Conservation (phyloP, 2,329 filamentous ascomycete species). For the Hansfordia pulvinata region DNA sequence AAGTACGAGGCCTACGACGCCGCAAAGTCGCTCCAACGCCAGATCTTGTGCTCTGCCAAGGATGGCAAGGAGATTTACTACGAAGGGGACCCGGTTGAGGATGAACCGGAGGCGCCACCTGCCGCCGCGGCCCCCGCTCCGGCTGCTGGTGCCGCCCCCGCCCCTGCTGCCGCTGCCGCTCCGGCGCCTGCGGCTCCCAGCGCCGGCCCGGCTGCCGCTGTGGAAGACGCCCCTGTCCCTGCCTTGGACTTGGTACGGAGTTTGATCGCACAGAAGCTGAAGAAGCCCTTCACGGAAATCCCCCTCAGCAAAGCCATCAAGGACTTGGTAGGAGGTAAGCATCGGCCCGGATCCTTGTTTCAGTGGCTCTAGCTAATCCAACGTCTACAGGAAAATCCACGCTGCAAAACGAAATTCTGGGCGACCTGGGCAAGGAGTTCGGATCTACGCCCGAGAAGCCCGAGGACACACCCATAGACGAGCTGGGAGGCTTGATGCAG, state of each 20-base stretch:
- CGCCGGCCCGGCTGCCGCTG: conserved; percentile 73
- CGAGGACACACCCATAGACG: conserved; percentile 92
- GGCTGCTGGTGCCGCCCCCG: conserved; percentile 27
- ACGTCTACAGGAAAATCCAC: conserved; percentile 73
- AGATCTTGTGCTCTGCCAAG: conserved; percentile 99
- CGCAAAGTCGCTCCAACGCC: conserved; percentile 87
- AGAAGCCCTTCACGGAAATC: conserved; percentile 81
- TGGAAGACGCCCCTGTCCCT: conserved; percentile 75
- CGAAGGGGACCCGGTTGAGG: conserved; percentile 87
- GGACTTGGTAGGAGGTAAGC: conserved; percentile 88
- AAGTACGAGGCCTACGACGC: conserved; percentile 99
- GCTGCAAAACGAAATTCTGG: conserved; percentile 95
- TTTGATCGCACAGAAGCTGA: conserved; percentile 91
- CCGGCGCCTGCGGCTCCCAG: conserved; percentile 45
- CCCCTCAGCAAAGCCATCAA: conserved; percentile 96
- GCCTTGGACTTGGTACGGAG: conserved; percentile 83
- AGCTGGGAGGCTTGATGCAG: conserved; percentile 90
- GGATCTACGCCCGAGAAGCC: conserved; percentile 96
- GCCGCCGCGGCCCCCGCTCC: conserved; percentile 23
- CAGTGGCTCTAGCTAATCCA: conserved; percentile 5
- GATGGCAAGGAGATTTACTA: conserved; percentile 99
- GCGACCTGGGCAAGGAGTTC: conserved; percentile 96
- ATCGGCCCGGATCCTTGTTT: neutral
- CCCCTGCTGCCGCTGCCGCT: conserved; percentile 38
- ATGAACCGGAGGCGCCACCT: conserved; percentile 51